Evolutionary conservation across 1,284 basidiomycete species (phyloP).

Genomic region (Ceratobasidium sp.): DNA sequence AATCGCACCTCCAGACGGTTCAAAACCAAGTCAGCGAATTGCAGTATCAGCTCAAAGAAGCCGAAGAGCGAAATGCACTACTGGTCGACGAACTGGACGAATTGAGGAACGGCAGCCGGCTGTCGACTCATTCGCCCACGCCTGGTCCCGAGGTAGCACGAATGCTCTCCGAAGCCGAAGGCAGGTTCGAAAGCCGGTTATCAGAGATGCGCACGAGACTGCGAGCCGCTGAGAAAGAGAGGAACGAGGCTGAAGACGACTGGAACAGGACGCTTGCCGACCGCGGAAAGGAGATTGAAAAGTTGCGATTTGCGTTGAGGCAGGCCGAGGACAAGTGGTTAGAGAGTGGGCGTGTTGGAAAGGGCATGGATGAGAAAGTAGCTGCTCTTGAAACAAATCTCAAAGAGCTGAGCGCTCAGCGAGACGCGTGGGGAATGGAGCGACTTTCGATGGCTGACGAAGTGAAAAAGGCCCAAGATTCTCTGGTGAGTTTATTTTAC

Average conservation of each 20-base stretch:
- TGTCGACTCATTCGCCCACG: slow-evolving; percentile 42
- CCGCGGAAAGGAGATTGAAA: slow-evolving; percentile 78
- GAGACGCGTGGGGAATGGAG: slow-evolving; percentile 55
- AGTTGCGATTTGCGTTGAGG: slow-evolving; percentile 66
- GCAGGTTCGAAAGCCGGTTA: slow-evolving; percentile 76
- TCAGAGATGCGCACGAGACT: slow-evolving; percentile 70
- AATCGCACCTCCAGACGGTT: slow-evolving; percentile 73
- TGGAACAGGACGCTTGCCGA: slow-evolving; percentile 82
- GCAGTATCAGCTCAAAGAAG: slow-evolving; percentile 83
- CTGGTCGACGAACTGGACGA: slow-evolving; percentile 78
- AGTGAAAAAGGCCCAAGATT: slow-evolving; percentile 60
- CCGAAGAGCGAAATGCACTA: slow-evolving; percentile 70
- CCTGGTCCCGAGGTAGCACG: slow-evolving; percentile 64
- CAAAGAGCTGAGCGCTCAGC: slow-evolving; percentile 60
- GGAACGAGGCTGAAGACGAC: slow-evolving; percentile 80
- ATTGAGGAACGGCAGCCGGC: slow-evolving; percentile 33
- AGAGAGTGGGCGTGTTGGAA: slow-evolving; percentile 61
- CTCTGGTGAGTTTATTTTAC: slow-evolving; percentile 60
- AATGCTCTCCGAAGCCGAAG: slow-evolving; percentile 78
- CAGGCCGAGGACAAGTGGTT: slow-evolving; percentile 57
- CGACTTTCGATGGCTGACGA: slow-evolving; percentile 39
- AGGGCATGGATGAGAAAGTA: slow-evolving; percentile 65
- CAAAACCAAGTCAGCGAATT: slow-evolving; percentile 81
- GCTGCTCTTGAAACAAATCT: slow-evolving; percentile 64
- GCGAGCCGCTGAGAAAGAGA: slow-evolving; percentile 68